phyloP scores from a whole-genome alignment of 2,329 filamentous ascomycete species.

The Aspergillus japonicus region DNA sequence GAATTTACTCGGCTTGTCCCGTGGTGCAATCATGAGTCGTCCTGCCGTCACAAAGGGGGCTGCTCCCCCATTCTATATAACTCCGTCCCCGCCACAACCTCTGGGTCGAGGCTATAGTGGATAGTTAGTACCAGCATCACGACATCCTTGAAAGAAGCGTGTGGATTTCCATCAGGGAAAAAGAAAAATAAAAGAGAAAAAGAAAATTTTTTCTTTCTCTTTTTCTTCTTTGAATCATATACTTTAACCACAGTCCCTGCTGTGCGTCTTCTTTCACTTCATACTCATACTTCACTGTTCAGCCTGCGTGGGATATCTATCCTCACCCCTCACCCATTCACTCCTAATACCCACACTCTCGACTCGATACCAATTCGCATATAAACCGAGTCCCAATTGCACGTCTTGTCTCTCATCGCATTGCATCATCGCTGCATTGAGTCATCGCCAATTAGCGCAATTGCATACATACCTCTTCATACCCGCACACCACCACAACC shows the following conservation, averaged over 20 bases:
- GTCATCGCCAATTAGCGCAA: neutral
- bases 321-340: neutral
- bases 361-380: neutral
- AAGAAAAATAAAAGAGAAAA: conserved; percentile 13
- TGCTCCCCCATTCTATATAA: conserved; percentile 21
- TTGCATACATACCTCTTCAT: neutral
- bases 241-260: conserved; percentile 15
- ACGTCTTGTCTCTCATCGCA: neutral
- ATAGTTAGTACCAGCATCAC: conserved; percentile 15
- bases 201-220: conserved; percentile 5
- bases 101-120: conserved; percentile 17
- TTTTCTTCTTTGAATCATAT: neutral
- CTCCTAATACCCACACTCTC: neutral
- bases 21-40: conserved; percentile 18
- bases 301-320: neutral
- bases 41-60: conserved; percentile 14
- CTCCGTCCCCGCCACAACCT: conserved; percentile 18
- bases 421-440: neutral
- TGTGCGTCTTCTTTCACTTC: neutral
- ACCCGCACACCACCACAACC: neutral
- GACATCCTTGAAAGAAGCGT: conserved; percentile 9
- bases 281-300: neutral
- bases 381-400: neutral
- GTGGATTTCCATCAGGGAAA: neutral
- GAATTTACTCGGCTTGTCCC: neutral